Base-by-base conservation (phyloP, 768 basidiomycete genomes). In the Mycena chlorophos region DNA sequence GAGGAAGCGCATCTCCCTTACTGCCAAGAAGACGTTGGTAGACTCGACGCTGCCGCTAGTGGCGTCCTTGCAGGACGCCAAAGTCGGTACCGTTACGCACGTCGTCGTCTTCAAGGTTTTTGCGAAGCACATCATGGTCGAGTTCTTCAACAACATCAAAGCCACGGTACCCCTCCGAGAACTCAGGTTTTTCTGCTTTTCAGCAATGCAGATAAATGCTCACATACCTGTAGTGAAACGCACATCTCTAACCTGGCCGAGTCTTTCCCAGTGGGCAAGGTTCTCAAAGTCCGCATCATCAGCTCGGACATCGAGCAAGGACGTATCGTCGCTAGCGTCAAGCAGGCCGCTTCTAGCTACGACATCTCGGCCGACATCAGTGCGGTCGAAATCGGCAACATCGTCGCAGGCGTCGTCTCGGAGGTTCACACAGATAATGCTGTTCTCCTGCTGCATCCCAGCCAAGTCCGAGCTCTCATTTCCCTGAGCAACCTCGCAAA, bases 401-500 rank as follows among this genome's bases (percentile, higher is more conserved):
- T 75, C 39, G 85, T 89, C 3, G 78, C 82, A 57, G 94, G 89
- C 47, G 75, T 73, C 4, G 75, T 98, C n/a, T 67, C 80, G 16
- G 89, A 91, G 57, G 78, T 99, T 22, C 96, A 95, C 74, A 87
- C 89, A 63, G 86, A 92, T 55, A 92, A 98, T 63, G 79, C 83
- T 26, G 77, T 94, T 22, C 73, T 98, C 47, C 80, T 81, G 13
- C 80, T 98, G 23, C 75, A 84, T 52, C 87, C 88, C 1, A 83
- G 82, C 3, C 76, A 82, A 62, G 78, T 88, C 38, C 85, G 85
- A 34, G 94, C 91, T 0, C 78, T 98, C 23, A 73, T 98, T n/a
- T 93, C 95, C 0, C 74, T 97, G 58, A 88, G 88, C 66, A 90
- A 89, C 60, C 76, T 98, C 54, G 94, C 95, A 12, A 93, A 91